phyloP scores from a whole-genome alignment of 257 asterid species.

The Jacaranda mimosifolia region DNA sequence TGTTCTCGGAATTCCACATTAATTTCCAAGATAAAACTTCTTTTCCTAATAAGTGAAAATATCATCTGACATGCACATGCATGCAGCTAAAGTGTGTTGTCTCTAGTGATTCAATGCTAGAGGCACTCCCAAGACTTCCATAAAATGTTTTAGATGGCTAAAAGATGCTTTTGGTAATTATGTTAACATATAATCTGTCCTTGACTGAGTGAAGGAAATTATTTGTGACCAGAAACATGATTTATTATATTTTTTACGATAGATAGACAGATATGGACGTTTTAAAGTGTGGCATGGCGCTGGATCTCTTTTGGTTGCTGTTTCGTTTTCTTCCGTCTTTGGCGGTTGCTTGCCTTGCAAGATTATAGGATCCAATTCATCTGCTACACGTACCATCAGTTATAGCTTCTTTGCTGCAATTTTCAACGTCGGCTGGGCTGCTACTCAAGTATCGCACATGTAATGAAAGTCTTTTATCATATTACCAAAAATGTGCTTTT shows the following conservation, averaged over 20 bases:
- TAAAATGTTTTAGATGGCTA: neutral
- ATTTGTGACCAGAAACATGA: neutral
- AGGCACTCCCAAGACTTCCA: neutral
- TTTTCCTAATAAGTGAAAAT: neutral
- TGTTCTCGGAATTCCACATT: neutral
- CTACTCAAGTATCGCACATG: constrained; percentile 98
- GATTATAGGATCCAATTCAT: constrained; percentile 69
- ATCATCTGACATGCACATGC: neutral
- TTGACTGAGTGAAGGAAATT: constrained; percentile 1
- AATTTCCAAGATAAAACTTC: neutral
- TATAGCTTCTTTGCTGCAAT: constrained; percentile 87
- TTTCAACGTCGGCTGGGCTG: constrained; percentile 96
- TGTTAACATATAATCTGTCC: neutral
- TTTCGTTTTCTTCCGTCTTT: constrained; percentile 91
- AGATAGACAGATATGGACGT: constrained; percentile 92
- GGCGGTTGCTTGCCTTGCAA: constrained; percentile 96
- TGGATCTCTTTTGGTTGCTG: constrained; percentile 82
- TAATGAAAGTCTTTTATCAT: constrained; percentile 41
- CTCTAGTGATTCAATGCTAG: neutral
- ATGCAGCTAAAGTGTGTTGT: neutral
- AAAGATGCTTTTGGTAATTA: neutral
- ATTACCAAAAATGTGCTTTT: neutral
- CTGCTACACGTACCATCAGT: constrained; percentile 62
- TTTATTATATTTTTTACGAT: constrained; percentile 21
- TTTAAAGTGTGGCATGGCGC: constrained; percentile 90